Base-by-base conservation (phyloP, 2,329 filamentous ascomycete species). In the Alternaria sp. region DNA sequence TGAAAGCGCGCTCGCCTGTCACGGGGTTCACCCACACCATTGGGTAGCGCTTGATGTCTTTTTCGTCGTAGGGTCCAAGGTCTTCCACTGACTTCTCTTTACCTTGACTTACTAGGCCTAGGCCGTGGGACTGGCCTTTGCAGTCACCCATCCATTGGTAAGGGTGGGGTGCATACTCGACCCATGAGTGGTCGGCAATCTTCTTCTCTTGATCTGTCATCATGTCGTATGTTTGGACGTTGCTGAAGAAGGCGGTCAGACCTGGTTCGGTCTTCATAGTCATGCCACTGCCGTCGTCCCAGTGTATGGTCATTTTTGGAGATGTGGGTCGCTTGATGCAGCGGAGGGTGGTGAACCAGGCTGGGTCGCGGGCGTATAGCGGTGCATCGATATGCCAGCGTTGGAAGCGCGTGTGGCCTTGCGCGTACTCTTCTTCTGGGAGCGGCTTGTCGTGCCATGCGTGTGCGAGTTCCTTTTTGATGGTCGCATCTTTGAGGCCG, bases 341-440 rank as follows among this genome's bases (percentile, higher is more conserved):
- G 6, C 81, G 79, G 4, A 83, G 73, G 3, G 81, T 81, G 6
- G 81, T 83, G 66, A 83, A 83, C 75, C 77, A 81, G 1, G 81
- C 78, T 0, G 81, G 81, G 26, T 83, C 78, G 6, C 78, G 74
- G 4, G 67, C 79, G 62, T 83, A 83, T 2, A 84, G 73, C 1
- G 82, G 81, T 8, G 81, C 83, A 61, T 85, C 83, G n/a, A 84
- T 82, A 62, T 85, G 83, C 83, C 83, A 85, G 25, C 81, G 74
- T 50, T 84, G 82, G 61, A 84, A 84, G 17, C 83, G 81, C 1
- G 81, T 83, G 46, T 82, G 76, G 10, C 83, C 82, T 6, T 72
- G 66, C 2, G 76, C 66, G 59, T 83, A 83, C 5, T 82, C 86
- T 58, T 85, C 83, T 43, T 86, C 83, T 47, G 82, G 80, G 11